Evolutionary conservation across 2,329 filamentous ascomycete genomes (phyloP).

Genomic region (Trichothecium roseum): DNA sequence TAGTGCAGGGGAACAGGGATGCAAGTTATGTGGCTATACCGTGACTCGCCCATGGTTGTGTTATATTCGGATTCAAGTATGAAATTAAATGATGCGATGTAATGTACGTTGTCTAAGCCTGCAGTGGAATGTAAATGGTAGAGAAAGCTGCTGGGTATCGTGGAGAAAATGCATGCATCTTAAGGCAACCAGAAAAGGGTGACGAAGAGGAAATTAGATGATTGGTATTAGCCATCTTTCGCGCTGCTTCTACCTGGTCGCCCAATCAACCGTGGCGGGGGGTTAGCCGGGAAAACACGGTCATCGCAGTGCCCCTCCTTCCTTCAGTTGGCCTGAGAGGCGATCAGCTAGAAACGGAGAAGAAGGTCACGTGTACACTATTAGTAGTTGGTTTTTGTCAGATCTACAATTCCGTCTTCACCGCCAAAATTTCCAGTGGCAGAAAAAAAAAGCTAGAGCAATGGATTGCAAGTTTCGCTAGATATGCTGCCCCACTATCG

Average conservation of each 20-base stretch:
- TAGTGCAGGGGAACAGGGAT: constrained; percentile 2
- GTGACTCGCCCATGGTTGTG: constrained; percentile 32
- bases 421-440: constrained; percentile 21
- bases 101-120: constrained; percentile 4
- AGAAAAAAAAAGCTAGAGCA: constrained; percentile 18
- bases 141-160: constrained; percentile 3
- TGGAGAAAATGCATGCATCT: not conserved
- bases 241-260: constrained; percentile 16
- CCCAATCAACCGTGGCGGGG: constrained; percentile 29
- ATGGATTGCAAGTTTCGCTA: constrained; percentile 6
- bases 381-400: not conserved
- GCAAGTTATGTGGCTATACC: constrained; percentile 18
- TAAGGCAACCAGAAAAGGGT: not conserved
- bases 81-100: constrained; percentile 8
- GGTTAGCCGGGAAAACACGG: not conserved
- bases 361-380: constrained; percentile 4
- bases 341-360: no score
- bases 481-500: constrained; percentile 7
- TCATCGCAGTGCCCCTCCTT: not conserved
- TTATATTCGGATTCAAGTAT: not conserved
- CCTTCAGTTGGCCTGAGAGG: not conserved
- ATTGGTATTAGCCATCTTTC: constrained; percentile 10
- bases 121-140: constrained; percentile 1
- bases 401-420: constrained; percentile 8
- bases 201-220: constrained; percentile 13